Conservation (phyloP, 2,329 filamentous ascomycete genomes). For the Nigrospora sphaerica region DNA sequence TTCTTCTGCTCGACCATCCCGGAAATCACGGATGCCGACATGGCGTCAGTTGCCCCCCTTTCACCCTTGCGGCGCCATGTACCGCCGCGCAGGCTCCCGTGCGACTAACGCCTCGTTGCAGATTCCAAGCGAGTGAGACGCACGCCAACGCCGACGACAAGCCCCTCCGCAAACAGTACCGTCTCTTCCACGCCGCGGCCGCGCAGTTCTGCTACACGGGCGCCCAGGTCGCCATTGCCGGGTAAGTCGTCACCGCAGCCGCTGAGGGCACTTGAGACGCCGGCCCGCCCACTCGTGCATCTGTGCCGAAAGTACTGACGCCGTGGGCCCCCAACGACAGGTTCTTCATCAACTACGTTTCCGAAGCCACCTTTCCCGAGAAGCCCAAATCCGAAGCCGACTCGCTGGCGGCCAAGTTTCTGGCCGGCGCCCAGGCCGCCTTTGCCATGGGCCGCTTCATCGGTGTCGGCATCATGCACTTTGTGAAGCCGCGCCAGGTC, state of each 20-base stretch:
- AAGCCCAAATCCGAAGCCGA: slow-evolving; percentile 17
- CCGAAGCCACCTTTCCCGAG: slow-evolving; percentile 45
- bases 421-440: slow-evolving; percentile 66
- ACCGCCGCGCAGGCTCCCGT: neutral
- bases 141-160: slow-evolving; percentile 49
- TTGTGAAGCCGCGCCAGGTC: slow-evolving; percentile 56
- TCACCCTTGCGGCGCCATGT: too few relatives aligned
- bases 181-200: slow-evolving; percentile 67
- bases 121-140: slow-evolving; percentile 46
- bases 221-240: slow-evolving; percentile 59
- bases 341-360: slow-evolving; percentile 71
- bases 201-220: slow-evolving; percentile 77
- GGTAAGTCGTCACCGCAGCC: slow-evolving; percentile 38
- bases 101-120: neutral
- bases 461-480: slow-evolving; percentile 61
- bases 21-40: slow-evolving; percentile 66
- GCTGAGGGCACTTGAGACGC: neutral
- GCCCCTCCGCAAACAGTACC: slow-evolving; percentile 64
- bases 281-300: neutral
- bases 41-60: slow-evolving; percentile 18
- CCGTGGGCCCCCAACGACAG: neutral
- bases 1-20: slow-evolving; percentile 63
- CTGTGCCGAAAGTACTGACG: slow-evolving; percentile 32
- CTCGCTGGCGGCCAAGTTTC: slow-evolving; percentile 54
- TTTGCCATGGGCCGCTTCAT: slow-evolving; percentile 69